These are phyloP conservation scores for Telfairia occidentalis DNA, from an alignment of 331 rosid genomes.

Conservation along the genomic window DNA sequence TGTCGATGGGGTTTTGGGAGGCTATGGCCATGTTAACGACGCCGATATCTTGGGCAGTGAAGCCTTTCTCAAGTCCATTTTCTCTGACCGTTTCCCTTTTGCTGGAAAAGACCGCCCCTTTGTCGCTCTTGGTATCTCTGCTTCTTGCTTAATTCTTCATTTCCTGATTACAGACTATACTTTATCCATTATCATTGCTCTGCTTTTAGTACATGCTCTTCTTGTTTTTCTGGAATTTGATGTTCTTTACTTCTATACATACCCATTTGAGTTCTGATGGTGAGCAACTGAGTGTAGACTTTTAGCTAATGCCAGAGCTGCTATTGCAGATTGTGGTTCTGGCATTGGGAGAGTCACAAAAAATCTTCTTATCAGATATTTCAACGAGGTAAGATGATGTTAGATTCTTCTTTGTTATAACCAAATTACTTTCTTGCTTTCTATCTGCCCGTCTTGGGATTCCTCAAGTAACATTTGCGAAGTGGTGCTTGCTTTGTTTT, in stretches of 20 bases:
- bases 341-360: conserved; percentile 90
- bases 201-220: background rate
- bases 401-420: conserved; percentile 4
- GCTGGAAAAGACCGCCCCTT: conserved; percentile 36
- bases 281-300: too few species aligned
- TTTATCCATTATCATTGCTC: background rate
- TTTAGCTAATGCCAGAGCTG: conserved; percentile 3
- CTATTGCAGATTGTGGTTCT: conserved; percentile 86
- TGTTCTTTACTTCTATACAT: background rate
- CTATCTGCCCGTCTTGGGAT: background rate
- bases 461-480: background rate
- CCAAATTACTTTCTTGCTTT: background rate
- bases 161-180: background rate
- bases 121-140: conserved; percentile 61
- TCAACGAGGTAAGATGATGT: conserved; percentile 75
- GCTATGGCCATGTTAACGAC: conserved; percentile 55
- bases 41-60: conserved; percentile 65
- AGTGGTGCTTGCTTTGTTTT: background rate
- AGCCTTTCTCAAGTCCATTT: conserved; percentile 50
- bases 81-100: conserved; percentile 42
- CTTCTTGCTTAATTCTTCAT: background rate
- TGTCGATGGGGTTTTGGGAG: conserved; percentile 80
- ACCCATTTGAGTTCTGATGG: background rate
- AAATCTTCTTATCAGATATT: conserved; percentile 69
- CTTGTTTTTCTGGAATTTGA: background rate